Percentiles rank a stretch among this genome's conserved stretches.
These are phyloP conservation scores for Globisporangium lucens DNA, from an alignment of 352 stramenopile species.

Conservation along the genomic window DNA sequence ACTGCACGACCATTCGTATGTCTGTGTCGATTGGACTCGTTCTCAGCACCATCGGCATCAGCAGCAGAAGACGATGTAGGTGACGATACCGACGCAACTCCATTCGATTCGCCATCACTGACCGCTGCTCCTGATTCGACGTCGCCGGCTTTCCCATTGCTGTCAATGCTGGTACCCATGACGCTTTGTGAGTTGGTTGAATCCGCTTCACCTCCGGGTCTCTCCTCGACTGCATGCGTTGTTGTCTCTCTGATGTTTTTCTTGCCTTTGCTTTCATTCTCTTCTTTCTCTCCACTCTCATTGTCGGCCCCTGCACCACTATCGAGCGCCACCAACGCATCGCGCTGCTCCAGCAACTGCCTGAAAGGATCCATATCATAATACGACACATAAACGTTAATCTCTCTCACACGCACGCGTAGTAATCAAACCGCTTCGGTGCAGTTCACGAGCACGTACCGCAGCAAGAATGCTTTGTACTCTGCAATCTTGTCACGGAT, in stretches of 20 bases:
- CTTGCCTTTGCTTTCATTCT: constrained; percentile 6
- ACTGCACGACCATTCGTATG: constrained; percentile 8
- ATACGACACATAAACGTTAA: background rate
- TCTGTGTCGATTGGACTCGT: background rate
- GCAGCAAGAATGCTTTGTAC: constrained; percentile 69
- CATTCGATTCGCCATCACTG: background rate
- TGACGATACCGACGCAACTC: background rate
- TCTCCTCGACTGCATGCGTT: background rate
- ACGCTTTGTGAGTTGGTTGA: too few relatives aligned
- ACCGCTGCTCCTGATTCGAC: background rate
- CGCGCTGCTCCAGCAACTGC: constrained; percentile 58
- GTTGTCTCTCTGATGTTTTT: background rate
- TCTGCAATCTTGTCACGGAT: constrained; percentile 67
- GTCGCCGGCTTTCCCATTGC: background rate
- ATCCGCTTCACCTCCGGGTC: background rate
- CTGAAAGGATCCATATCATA: constrained; percentile 21
- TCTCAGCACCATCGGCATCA: background rate
- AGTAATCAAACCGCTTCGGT: background rate
- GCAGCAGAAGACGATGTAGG: background rate
- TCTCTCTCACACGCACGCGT: constrained; percentile 1
- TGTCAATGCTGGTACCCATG: background rate
- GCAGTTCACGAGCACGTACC: constrained; percentile 30
- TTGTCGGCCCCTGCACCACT: constrained; percentile 24
- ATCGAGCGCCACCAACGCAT: constrained; percentile 29
- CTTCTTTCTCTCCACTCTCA: constrained; percentile 10